Conservation (phyloP, 352 stramenopile species). For the Pythium pyrilobum region DNA sequence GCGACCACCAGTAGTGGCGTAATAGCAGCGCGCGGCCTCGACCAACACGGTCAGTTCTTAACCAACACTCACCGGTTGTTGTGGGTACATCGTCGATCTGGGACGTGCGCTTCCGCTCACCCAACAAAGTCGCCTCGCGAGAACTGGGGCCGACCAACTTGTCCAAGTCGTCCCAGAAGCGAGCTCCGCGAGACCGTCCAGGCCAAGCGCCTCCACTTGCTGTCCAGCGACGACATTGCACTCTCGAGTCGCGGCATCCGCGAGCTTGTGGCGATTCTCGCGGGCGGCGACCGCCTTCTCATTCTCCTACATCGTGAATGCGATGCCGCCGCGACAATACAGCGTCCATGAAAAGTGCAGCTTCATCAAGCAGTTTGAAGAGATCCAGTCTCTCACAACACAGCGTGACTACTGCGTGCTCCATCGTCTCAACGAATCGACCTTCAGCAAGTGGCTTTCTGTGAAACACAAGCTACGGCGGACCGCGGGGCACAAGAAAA, state of each 20-base stretch:
- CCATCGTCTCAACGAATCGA: background rate
- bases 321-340: background rate
- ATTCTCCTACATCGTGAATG: too few relatives aligned
- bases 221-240: too few relatives aligned
- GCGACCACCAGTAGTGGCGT: background rate
- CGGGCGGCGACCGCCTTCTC: too few relatives aligned
- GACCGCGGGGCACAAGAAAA: background rate
- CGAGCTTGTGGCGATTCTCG: too few relatives aligned
- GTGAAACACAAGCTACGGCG: background rate
- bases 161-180: too few relatives aligned
- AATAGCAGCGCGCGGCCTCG: background rate
- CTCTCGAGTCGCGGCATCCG: too few relatives aligned
- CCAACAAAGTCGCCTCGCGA: background rate
- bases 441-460: background rate
- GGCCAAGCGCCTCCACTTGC: too few relatives aligned
- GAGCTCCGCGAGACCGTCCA: too few relatives aligned
- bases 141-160: too few relatives aligned
- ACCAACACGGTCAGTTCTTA: background rate
- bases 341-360: background rate
- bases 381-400: background rate
- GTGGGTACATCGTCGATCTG: background rate
- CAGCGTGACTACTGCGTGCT: background rate
- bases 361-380: background rate
- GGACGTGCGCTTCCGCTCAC: background rate
- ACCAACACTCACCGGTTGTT: background rate